These are phyloP conservation scores for Metarhizium humberi DNA, from an alignment of 2,329 filamentous ascomycete species.

Conservation along the genomic window DNA sequence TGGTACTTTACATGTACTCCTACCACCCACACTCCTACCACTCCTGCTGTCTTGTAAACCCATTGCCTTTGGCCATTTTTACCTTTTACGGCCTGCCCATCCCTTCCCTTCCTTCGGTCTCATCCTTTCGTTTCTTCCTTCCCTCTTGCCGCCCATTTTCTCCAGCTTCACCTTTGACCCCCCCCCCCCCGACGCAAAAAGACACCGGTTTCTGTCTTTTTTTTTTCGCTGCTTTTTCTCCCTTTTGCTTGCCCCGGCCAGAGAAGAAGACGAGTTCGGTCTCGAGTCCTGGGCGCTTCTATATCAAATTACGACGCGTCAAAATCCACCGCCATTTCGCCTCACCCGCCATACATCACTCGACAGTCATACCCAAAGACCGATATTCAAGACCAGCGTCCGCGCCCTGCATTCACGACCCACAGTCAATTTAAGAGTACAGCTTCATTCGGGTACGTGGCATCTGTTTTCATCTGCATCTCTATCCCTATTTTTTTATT, in stretches of 20 bases:
- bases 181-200: not conserved
- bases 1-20: not conserved
- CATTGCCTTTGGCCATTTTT: not conserved
- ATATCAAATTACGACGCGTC: slow-evolving; percentile 6
- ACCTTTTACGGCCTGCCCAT: slow-evolving; percentile 2
- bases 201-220: not conserved
- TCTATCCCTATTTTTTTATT: not conserved
- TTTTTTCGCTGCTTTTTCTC: not conserved
- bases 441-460: slow-evolving; percentile 3
- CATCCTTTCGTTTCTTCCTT: not conserved
- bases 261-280: not conserved
- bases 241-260: not conserved
- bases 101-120: slow-evolving; percentile 4
- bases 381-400: not conserved
- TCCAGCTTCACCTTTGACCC: not conserved
- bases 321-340: slow-evolving; percentile 2
- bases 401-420: slow-evolving; percentile 3
- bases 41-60: no score
- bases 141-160: not conserved
- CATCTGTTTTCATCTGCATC: not conserved
- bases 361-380: slow-evolving; percentile 1
- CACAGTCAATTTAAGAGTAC: slow-evolving; percentile 3
- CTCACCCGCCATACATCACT: not conserved
- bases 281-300: not conserved
- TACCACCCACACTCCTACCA: not conserved